Base-by-base conservation (phyloP, 176 grass and related monocot genomes). In the Themeda triandra region DNA sequence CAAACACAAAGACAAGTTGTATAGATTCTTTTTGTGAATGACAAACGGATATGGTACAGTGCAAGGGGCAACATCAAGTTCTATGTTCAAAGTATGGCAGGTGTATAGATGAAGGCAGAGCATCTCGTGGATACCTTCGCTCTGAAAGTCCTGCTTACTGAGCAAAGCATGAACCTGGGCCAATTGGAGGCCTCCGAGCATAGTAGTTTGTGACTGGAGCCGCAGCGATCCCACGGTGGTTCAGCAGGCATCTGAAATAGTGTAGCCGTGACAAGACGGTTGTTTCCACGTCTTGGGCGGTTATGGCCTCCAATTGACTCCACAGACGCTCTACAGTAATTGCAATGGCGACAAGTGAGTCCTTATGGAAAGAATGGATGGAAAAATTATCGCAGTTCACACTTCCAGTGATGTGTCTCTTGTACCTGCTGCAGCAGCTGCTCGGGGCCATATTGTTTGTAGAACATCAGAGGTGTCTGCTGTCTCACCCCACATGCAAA, bases 371-470 rank as follows among this genome's bases (percentile, higher is more conserved):
- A 80, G 32, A 83, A 60, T 0, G 1, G 2, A 63, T 6, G 67
- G 56, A 64, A 73, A 29, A 6, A 29, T 2, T n/a, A 10, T 51
- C 62, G 23, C 13, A 40, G 68, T 0, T 5, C 8, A 79, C 63
- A 18, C 2, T 69, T 81, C 53, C 23, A 48, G 33, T 53, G 58
- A 46, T 58, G 75, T 10, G 42, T 5, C 58, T 33, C 75, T 69
- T 21, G 28, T 89, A 99, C 93, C 96, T 75, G 93, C 96, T 11
- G 93, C 93, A 5, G 96, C 93, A 18, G 96, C 96, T 73, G 96
- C 93, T 46, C 96, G 91, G 18, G 96, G 96, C 93, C 96, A 96
- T 76, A 99, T 96, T 35, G 96, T 96, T 79, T 99, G 96, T 81
- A 91, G 93, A 79, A 95, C 89, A 86, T 87, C 87, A 31, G 93